phyloP scores from a whole-genome alignment of 257 asterid genomes.

The Solanum bukasovii region DNA sequence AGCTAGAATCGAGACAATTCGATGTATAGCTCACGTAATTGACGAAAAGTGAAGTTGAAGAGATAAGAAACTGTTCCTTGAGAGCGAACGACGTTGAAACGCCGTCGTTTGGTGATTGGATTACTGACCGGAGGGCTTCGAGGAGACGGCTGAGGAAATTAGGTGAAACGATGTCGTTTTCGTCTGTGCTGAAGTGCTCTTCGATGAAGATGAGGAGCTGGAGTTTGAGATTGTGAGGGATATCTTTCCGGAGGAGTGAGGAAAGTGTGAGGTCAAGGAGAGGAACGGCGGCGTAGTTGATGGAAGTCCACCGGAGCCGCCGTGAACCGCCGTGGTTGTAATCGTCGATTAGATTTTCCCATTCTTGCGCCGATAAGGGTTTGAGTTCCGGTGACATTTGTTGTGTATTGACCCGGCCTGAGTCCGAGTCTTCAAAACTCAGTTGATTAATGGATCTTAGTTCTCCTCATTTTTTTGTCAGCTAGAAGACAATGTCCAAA shows the following conservation, averaged over 20 bases:
- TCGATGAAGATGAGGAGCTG: slow-evolving; percentile 70
- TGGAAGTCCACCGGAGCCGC: slow-evolving; percentile 32
- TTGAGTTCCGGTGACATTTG: slow-evolving; percentile 20
- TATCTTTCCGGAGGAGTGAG: slow-evolving; percentile 60
- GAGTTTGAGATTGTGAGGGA: slow-evolving; percentile 52
- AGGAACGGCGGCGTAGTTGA: slow-evolving; percentile 22
- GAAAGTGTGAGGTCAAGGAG: slow-evolving; percentile 49
- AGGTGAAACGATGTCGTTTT: slow-evolving; percentile 7
- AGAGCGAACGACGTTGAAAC: slow-evolving; percentile 36
- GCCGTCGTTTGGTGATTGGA: slow-evolving; percentile 68
- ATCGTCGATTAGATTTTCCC: slow-evolving; percentile 81
- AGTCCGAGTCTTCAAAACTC: background rate
- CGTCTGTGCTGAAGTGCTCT: slow-evolving; percentile 8
- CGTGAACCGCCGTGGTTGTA: slow-evolving; percentile 52
- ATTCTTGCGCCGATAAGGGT: slow-evolving; percentile 55
- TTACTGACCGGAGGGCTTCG: slow-evolving; percentile 49
- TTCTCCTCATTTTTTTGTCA: background rate
- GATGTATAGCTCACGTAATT: background rate
- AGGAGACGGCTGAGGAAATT: slow-evolving; percentile 28
- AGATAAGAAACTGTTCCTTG: slow-evolving; percentile 72
- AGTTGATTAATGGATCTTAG: background rate
- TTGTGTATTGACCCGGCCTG: background rate
- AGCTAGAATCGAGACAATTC: background rate
- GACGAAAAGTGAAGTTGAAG: slow-evolving; percentile 55
- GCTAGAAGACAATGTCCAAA: background rate